Evolutionary conservation across 169 alveolate genomes (phyloP), one percentile per base, ranked within the genome.

Genomic region (Plasmodium falciparum): DNA sequence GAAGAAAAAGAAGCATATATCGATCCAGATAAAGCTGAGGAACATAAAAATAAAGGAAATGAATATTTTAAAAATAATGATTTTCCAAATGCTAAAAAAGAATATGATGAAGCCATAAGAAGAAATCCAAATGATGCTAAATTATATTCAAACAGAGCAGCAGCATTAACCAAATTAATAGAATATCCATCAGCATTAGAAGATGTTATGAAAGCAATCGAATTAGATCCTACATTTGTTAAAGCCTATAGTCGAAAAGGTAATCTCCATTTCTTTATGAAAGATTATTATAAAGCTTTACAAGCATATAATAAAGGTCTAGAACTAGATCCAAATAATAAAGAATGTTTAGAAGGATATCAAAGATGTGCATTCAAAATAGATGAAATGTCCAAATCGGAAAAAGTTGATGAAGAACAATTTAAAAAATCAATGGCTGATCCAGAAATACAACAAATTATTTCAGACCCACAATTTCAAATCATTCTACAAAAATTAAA

Each of bases 181-280:
- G 99, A 98, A 92, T 97, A 97, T 89, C 98, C 99, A 9, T 95
- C 96, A 15, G 99, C 99, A 1, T 90, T 97, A 61, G 90, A 91
- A 73, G 97, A 94, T 62, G 70, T 86, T 15, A 58, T 56, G 83
- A 97, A 97, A 88, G 98, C 99, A 13, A 75, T 99, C 33, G 98
- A 97, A 90, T 66, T 99, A 26, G 99, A 99, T 71, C 99, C 99
- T 0, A 94, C 93, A 20, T 98, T 97, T 86, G 97, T 97, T 39
- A 99, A 98, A 94, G 99, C 99, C 6, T 98, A 97, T 96, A 94
- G 97, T 52, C 95, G 99, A 70, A 99, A 98, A 93, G 99, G 99
- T 29, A 96, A 93, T 61, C 90, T 97, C 62, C 99, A 98, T 91
- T 94, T 90, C 86, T 88, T 96, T 62, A 94, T 98, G 98, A 99